Evolutionary conservation across 805 yeast genomes (phyloP).

Genomic region (Candida andamanensis): DNA sequence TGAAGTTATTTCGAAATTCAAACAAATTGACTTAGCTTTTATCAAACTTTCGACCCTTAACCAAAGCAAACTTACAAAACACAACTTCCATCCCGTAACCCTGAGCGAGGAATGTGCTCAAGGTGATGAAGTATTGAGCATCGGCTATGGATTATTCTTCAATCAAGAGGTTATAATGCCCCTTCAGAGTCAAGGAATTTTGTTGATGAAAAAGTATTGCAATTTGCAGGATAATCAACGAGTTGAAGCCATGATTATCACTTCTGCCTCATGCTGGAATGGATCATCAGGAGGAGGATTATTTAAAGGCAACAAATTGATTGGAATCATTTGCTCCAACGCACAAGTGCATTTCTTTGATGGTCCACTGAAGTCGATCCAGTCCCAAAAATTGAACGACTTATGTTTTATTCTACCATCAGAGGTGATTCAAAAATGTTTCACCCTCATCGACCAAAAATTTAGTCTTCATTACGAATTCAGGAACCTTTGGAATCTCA

Average conservation of each 20-base stretch:
- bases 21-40: slow-evolving; percentile 35
- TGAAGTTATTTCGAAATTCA: slow-evolving; percentile 24
- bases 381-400: slow-evolving; percentile 26
- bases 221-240: slow-evolving; percentile 1
- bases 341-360: slow-evolving; percentile 30
- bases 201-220: slow-evolving; percentile 14
- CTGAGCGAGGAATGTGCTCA: slow-evolving; percentile 5
- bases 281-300: slow-evolving; percentile 50
- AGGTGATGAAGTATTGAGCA: slow-evolving; percentile 23
- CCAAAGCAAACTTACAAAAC: slow-evolving; percentile 7
- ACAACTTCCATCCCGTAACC: too few species aligned
- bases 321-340: slow-evolving; percentile 43
- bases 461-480: slow-evolving; percentile 3
- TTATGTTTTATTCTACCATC: slow-evolving; percentile 30
- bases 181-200: slow-evolving; percentile 26
- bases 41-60: slow-evolving; percentile 17
- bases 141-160: slow-evolving; percentile 40
- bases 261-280: slow-evolving; percentile 45
- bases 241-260: slow-evolving; percentile 20
- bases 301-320: slow-evolving; percentile 20
- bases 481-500: slow-evolving; percentile 9
- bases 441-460: neutral
- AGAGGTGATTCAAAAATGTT: slow-evolving; percentile 24
- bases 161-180: slow-evolving; percentile 19
- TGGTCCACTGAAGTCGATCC: slow-evolving; percentile 6